Conservation (phyloP, 768 basidiomycete genomes). For the Trametes maxima region DNA sequence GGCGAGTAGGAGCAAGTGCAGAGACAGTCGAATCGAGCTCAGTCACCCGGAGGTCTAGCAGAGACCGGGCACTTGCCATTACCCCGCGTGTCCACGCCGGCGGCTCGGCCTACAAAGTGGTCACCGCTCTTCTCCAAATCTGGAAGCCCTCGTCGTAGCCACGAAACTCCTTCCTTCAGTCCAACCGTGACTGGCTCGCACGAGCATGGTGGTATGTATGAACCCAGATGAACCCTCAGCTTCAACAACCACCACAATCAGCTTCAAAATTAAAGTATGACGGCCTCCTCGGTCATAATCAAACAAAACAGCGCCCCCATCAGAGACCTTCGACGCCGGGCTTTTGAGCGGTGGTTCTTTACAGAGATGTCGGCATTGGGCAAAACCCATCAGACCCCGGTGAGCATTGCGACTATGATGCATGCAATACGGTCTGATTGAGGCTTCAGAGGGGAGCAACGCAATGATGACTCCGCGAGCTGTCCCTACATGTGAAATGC, state of each 20-base stretch:
- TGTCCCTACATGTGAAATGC: no score
- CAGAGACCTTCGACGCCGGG: not conserved
- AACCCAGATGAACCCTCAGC: no score
- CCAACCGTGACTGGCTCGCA: no score
- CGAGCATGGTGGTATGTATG: no score
- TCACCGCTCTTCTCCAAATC: not conserved
- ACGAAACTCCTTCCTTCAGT: not conserved
- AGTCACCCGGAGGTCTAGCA: no score
- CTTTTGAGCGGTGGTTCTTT: not conserved
- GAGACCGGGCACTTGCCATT: no score
- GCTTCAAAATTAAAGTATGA: not conserved
- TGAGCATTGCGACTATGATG: conserved; percentile 3
- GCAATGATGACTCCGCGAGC: not conserved
- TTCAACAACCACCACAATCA: not conserved
- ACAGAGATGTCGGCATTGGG: not conserved
- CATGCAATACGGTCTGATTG: conserved; percentile 10
- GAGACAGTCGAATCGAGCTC: not conserved
- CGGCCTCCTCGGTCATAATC: not conserved
- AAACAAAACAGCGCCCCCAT: conserved; percentile 1
- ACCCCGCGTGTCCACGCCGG: not conserved
- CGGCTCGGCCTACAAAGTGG: not conserved
- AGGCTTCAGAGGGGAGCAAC: not conserved
- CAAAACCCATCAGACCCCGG: conserved; percentile 1
- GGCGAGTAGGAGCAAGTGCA: no score
- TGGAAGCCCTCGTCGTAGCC: not conserved